Percentiles rank a stretch among this genome's conserved stretches.
Conservation (phyloP, 768 basidiomycete genomes). For the Paxillus ammoniavirescens region DNA sequence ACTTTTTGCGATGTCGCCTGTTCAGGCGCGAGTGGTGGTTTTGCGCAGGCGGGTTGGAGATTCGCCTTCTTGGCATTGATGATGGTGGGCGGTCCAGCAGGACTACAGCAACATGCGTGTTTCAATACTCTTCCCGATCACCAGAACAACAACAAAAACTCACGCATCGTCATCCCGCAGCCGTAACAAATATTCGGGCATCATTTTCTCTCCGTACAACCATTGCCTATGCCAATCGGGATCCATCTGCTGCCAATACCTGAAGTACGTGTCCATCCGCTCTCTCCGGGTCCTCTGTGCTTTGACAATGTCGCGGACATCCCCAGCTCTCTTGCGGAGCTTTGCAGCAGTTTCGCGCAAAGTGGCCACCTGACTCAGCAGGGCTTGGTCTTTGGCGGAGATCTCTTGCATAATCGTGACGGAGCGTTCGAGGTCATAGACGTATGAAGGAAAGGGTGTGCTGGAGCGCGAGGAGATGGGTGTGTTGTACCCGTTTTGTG, state of each 20-base stretch:
- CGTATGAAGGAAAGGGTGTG: constrained; percentile 17
- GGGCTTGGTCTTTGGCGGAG: constrained; percentile 12
- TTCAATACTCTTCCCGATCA: not conserved
- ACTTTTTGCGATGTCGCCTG: not conserved
- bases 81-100: constrained; percentile 8
- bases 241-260: constrained; percentile 26
- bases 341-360: constrained; percentile 17
- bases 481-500: constrained; percentile 17
- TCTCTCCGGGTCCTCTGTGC: constrained; percentile 24
- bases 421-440: constrained; percentile 18
- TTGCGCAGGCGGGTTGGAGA: not conserved
- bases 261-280: constrained; percentile 27
- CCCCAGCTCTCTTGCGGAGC: constrained; percentile 18
- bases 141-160: not conserved
- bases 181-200: not conserved
- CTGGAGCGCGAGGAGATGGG: constrained; percentile 23
- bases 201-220: constrained; percentile 19
- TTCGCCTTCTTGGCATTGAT: not conserved
- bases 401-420: constrained; percentile 28
- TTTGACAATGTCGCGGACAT: constrained; percentile 21
- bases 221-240: constrained; percentile 24
- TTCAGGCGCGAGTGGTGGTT: constrained; percentile 1
- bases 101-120: not conserved
- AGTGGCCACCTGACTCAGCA: constrained; percentile 8
- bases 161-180: constrained; percentile 2